phyloP scores from a whole-genome alignment of 2,329 filamentous ascomycete species.

The Phyllosticta citribraziliensis region DNA sequence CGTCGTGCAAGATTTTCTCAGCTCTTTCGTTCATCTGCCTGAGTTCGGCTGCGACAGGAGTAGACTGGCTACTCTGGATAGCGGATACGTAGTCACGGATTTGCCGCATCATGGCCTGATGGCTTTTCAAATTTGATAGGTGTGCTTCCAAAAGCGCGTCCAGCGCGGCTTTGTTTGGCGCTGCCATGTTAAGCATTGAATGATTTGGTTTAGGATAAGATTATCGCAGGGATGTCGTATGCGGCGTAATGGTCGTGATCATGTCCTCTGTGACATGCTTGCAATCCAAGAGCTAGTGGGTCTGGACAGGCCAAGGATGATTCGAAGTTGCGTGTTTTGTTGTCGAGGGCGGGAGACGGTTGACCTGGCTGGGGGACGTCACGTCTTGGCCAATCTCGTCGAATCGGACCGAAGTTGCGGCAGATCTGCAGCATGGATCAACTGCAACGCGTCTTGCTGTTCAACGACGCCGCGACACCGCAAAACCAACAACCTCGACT shows the following conservation, averaged over 20 bases:
- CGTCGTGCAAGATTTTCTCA: conserved; percentile 7
- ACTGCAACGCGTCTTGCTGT: neutral
- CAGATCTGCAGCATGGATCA: conserved; percentile 2
- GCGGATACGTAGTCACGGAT: neutral
- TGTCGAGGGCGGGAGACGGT: neutral
- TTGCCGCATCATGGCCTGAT: conserved; percentile 1
- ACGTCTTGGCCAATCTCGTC: neutral
- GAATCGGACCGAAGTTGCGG: neutral
- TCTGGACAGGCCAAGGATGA: neutral
- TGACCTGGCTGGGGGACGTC: no score
- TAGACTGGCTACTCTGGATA: neutral
- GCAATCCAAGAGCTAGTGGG: neutral
- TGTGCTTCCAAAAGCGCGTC: conserved; percentile 1
- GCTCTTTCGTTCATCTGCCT: neutral
- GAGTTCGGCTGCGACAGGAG: neutral
- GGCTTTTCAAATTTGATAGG: conserved; percentile 4
- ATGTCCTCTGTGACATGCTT: neutral
- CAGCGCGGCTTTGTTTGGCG: neutral
- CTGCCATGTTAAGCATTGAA: neutral
- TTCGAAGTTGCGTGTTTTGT: neutral
- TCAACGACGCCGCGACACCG: neutral
- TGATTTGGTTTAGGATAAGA: neutral
- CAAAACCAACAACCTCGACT: neutral
- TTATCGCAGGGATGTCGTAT: neutral
- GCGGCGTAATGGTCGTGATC: neutral